A percentile compares a stretch with the other conserved stretches of the same genome.
These are phyloP conservation scores for Plantago elongata DNA, from an alignment of 257 asterid genomes.

Conservation along the genomic window DNA sequence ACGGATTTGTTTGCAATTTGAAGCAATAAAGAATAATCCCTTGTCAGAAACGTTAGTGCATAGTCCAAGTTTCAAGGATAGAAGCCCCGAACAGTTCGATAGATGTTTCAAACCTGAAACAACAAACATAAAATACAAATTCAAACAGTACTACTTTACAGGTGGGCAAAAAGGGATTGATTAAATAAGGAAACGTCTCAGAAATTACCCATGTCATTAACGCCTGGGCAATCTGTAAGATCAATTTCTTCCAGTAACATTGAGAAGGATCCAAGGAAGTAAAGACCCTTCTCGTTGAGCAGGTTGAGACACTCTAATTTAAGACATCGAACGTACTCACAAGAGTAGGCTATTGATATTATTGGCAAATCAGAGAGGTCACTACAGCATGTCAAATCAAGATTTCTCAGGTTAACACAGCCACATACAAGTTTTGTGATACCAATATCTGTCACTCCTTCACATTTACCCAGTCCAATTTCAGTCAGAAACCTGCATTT, in stretches of 20 bases:
- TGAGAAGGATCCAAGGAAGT: constrained; percentile 49
- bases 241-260: constrained; percentile 57
- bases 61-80: constrained; percentile 60
- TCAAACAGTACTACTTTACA: no score
- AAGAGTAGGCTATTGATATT: constrained; percentile 43
- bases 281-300: constrained; percentile 50
- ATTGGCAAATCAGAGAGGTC: constrained; percentile 52
- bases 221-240: constrained; percentile 71
- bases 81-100: constrained; percentile 51
- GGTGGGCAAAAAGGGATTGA: not conserved
- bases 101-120: constrained; percentile 53
- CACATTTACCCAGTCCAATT: constrained; percentile 65
- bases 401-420: constrained; percentile 34
- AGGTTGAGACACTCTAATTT: constrained; percentile 71
- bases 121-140: constrained; percentile 2
- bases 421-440: constrained; percentile 48
- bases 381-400: constrained; percentile 69
- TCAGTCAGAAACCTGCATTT: constrained; percentile 42
- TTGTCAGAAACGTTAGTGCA: constrained; percentile 54
- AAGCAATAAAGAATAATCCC: constrained; percentile 54
- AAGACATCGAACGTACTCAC: constrained; percentile 49
- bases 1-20: constrained; percentile 40
- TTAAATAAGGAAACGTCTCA: not conserved
- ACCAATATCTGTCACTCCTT: constrained; percentile 50
- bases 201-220: constrained; percentile 51